phyloP scores from a whole-genome alignment of 208 protist species.

The Trichomonas tenax region DNA sequence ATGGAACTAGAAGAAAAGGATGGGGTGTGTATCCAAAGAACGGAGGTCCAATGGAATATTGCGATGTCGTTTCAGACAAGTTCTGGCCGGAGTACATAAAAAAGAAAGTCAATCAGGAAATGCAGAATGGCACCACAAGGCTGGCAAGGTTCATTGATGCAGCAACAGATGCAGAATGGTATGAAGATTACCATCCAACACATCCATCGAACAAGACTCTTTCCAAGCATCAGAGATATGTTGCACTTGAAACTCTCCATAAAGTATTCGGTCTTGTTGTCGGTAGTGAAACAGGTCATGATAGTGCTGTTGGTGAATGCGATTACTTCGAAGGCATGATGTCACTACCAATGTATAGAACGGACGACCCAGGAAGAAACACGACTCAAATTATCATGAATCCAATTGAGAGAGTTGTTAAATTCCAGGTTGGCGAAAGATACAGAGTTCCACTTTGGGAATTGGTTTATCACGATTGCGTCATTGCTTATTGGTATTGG shows the following conservation, averaged over 20 bases:
- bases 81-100: neutral
- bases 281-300: neutral
- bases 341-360: neutral
- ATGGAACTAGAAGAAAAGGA: neutral
- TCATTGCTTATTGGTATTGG: constrained; percentile 7
- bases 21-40: neutral
- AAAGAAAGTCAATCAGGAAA: neutral
- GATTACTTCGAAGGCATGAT: constrained; percentile 20
- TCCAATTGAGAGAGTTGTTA: neutral
- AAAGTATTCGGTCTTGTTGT: neutral
- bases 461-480: neutral
- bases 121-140: neutral
- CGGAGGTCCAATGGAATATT: neutral
- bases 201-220: neutral
- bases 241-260: neutral
- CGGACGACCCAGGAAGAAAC: neutral
- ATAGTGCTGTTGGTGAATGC: neutral
- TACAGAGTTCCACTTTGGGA: neutral
- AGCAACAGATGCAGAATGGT: neutral
- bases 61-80: neutral
- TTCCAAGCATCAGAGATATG: neutral
- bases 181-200: neutral
- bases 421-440: neutral
- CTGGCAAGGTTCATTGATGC: neutral
- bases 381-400: neutral